These are phyloP conservation scores for Phytophthora pini DNA, from an alignment of 352 stramenopile genomes.

Conservation along the genomic window DNA sequence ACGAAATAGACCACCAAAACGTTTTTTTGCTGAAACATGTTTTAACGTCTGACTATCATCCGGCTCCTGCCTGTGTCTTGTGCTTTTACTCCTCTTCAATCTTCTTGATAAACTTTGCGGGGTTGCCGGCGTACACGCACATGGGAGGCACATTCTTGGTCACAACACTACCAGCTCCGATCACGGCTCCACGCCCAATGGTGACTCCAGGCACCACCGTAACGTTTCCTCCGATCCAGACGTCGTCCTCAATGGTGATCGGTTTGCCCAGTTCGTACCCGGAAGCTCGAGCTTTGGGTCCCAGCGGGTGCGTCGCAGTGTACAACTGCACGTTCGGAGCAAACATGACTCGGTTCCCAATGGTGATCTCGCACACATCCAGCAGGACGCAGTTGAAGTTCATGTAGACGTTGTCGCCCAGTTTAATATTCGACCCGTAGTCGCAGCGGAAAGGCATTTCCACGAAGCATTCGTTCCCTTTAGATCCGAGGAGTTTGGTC, in stretches of 20 bases:
- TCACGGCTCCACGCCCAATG: slow-evolving; percentile 68
- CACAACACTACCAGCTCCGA: slow-evolving; percentile 85
- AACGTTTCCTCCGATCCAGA: slow-evolving; percentile 84
- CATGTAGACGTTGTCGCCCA: slow-evolving; percentile 84
- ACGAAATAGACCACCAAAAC: slow-evolving; percentile 22
- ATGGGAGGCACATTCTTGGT: slow-evolving; percentile 79
- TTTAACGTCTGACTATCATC: too few species aligned
- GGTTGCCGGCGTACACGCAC: slow-evolving; percentile 75
- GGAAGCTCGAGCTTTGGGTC: slow-evolving; percentile 44
- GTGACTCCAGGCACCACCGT: slow-evolving; percentile 73
- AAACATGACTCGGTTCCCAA: slow-evolving; percentile 79
- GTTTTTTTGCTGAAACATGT: not conserved
- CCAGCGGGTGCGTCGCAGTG: slow-evolving; percentile 80
- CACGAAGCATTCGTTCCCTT: slow-evolving; percentile 56
- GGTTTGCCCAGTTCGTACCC: slow-evolving; percentile 68
- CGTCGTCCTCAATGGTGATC: slow-evolving; percentile 86
- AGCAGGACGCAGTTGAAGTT: slow-evolving; percentile 91
- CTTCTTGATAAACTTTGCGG: slow-evolving; percentile 80
- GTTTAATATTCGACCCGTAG: slow-evolving; percentile 86
- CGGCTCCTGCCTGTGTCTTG: too few species aligned
- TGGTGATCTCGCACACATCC: slow-evolving; percentile 79
- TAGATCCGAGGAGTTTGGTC: slow-evolving; percentile 49
- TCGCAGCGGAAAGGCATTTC: slow-evolving; percentile 90
- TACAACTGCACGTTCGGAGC: slow-evolving; percentile 82
- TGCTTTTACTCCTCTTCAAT: slow-evolving; percentile 37